Percentiles rank a stretch among this genome's conserved stretches.
phyloP scores from a whole-genome alignment of 1,284 basidiomycete genomes.

The Leucoagaricus sp. region DNA sequence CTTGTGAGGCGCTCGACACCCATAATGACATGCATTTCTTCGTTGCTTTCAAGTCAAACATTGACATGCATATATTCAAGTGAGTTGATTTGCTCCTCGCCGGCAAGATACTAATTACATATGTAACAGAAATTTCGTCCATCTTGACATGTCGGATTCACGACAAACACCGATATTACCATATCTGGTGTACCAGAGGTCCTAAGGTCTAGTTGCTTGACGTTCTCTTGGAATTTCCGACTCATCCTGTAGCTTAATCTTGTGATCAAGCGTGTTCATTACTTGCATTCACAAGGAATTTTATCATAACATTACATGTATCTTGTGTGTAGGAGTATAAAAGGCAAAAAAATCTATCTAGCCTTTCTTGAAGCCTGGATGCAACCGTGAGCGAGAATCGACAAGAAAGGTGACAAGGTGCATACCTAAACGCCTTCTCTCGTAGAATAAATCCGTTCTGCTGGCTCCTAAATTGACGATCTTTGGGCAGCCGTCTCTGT shows the following conservation, averaged over 20 bases:
- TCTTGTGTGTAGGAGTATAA: too few species aligned
- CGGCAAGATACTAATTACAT: neutral
- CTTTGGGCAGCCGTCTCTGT: slow-evolving; percentile 98
- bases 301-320: neutral
- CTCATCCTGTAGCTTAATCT: neutral
- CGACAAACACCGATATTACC: slow-evolving; percentile 56
- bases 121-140: slow-evolving; percentile 50
- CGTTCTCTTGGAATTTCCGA: neutral
- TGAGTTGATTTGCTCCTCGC: slow-evolving; percentile 29
- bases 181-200: slow-evolving; percentile 54
- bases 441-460: slow-evolving; percentile 88
- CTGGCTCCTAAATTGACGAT: slow-evolving; percentile 95
- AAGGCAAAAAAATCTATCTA: slow-evolving; percentile 33
- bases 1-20: slow-evolving; percentile 76
- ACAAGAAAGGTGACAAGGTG: slow-evolving; percentile 12
- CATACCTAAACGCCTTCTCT: slow-evolving; percentile 76
- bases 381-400: neutral
- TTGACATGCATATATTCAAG: slow-evolving; percentile 64
- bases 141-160: slow-evolving; percentile 55
- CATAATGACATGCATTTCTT: slow-evolving; percentile 84
- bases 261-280: neutral
- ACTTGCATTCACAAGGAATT: neutral
- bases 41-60: slow-evolving; percentile 82
- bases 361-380: slow-evolving; percentile 78
- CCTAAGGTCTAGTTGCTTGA: neutral